Base-by-base conservation (phyloP, 169 alveolate genomes). In the Plasmodium coatneyi region DNA sequence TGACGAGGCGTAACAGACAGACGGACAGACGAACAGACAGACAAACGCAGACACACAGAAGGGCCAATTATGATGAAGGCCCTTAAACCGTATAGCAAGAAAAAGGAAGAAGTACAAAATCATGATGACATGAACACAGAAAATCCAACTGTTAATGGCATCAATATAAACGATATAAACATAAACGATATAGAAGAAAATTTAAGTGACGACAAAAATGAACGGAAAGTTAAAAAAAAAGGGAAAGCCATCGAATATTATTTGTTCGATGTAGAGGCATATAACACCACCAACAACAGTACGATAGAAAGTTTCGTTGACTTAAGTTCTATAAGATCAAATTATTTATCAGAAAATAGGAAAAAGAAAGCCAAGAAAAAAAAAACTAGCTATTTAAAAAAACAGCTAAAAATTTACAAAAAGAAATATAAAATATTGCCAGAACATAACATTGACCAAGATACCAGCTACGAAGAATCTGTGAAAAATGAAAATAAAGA, bases 141-240 rank as follows among this genome's bases (percentile, higher is more conserved):
- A 28, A 52, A 30, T 49, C 14, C 76, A 72, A 84, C 92, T 43
- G 84, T 46, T 9, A 84, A 72, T 72, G 76, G 92, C 25, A 84
- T 84, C 78, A 84, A 46, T 19, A 84, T 84, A 16, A 84, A 28
- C 80, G 92, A 84, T 60, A 84, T 84, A 84, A 84, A 84, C 60
- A 84, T 84, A 84, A 84, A 84, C 60, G 92, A 84, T 52, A 84
- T 84, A 72, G 92, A 84, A 30, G 92, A 84, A 84, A 84, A 72
- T 71, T 22, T 84, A 84, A 84, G 19, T 30, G 83, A 72, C n/a
- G 39, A 66, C 78, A 32, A 30, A n/a, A 46, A 84, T 46, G 60
- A 71, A 46, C 19, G 56, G 28, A 74, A 72, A 49, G 52, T 10
- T n/a, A 84, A 84, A 25, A 72, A 84, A 72, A 72, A 71, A 6